These are phyloP conservation scores for Corymbia calophylla DNA, from an alignment of 441 rosid species.

Conservation along the genomic window DNA sequence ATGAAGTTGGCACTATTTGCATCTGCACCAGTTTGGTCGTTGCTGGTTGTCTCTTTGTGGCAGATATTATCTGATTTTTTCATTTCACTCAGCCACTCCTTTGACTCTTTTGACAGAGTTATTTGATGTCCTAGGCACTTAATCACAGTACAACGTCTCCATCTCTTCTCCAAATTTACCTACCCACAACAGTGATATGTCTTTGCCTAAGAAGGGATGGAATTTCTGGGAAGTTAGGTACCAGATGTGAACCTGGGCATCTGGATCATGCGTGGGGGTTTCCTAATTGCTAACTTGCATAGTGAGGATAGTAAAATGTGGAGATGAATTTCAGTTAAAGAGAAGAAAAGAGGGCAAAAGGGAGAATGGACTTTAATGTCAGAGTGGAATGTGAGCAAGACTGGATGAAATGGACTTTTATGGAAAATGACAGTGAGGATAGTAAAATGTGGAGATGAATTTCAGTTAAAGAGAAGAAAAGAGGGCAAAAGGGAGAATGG, in stretches of 20 bases:
- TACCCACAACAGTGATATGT: background rate
- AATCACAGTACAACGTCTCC: background rate
- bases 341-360: background rate
- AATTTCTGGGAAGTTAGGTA: background rate
- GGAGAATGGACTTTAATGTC: background rate
- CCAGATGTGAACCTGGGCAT: background rate
- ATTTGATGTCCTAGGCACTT: background rate
- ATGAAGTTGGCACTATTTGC: background rate
- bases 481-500: background rate
- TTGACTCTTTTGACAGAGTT: background rate
- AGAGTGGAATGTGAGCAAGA: background rate
- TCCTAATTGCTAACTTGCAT: background rate
- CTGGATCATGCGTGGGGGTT: background rate
- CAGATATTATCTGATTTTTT: background rate
- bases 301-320: background rate
- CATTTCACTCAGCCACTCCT: background rate
- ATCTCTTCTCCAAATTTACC: background rate
- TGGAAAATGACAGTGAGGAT: background rate
- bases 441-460: background rate
- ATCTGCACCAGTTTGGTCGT: background rate
- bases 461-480: background rate
- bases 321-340: background rate
- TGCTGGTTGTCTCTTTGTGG: background rate
- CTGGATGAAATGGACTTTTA: background rate
- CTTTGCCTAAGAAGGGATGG: background rate